Percentiles rank a stretch among this genome's conserved stretches.
These are phyloP conservation scores for Echinochloa phyllopogon DNA, from an alignment of 176 grass and related monocot species.

Conservation along the genomic window DNA sequence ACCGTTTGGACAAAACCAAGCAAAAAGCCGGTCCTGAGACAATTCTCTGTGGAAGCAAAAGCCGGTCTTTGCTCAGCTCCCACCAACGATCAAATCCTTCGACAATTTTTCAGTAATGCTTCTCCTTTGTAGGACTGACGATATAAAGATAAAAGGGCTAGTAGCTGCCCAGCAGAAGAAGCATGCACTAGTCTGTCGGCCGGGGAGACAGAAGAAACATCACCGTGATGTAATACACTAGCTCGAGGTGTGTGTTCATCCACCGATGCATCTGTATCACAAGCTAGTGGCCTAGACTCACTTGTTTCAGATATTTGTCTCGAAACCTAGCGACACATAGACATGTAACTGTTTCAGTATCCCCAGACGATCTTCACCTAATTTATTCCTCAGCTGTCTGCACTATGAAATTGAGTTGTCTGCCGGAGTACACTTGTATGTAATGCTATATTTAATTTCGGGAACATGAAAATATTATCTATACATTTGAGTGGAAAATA, in stretches of 20 bases:
- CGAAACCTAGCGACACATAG: conserved; percentile 25
- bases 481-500: neutral
- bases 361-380: conserved; percentile 25
- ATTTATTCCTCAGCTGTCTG: neutral
- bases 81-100: conserved; percentile 35
- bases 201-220: conserved; percentile 53
- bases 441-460: neutral
- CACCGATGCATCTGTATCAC: conserved; percentile 27
- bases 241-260: conserved; percentile 38
- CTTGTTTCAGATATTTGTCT: conserved; percentile 51
- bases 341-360: conserved; percentile 24
- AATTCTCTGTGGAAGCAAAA: conserved; percentile 54
- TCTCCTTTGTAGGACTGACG: conserved; percentile 29
- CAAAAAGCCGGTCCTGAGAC: neutral
- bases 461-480: no score
- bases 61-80: conserved; percentile 36
- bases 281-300: conserved; percentile 27
- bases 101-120: conserved; percentile 36
- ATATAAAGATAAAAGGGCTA: conserved; percentile 18
- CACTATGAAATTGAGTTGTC: neutral
- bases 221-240: conserved; percentile 52
- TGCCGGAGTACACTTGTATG: no score
- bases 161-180: neutral
- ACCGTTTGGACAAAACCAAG: neutral
- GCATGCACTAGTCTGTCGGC: conserved; percentile 31